These are phyloP conservation scores for Ophiocordyceps camponoti-leonardi DNA, from an alignment of 2,329 filamentous ascomycete genomes.

Conservation along the genomic window DNA sequence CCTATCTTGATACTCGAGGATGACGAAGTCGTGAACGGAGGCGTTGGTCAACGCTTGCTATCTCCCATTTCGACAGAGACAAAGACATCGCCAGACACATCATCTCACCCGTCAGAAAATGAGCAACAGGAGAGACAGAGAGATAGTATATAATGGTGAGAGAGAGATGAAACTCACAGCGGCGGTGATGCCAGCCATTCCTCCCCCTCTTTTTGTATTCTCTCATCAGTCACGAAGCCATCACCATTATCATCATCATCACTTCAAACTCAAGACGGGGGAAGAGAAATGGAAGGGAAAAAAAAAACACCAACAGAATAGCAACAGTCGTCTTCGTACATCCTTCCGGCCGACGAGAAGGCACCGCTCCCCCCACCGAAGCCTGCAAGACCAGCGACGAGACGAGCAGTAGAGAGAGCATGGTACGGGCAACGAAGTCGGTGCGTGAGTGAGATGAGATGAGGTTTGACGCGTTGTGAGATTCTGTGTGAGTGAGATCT, in stretches of 20 bases:
- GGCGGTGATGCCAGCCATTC: constrained; percentile 45
- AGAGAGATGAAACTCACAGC: constrained; percentile 21
- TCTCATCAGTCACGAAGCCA: not conserved
- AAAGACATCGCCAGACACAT: no score
- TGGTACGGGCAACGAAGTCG: no score
- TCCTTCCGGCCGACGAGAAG: not conserved
- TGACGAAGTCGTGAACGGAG: constrained; percentile 45
- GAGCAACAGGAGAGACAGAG: not conserved
- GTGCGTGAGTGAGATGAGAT: no score
- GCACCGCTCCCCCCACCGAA: constrained; percentile 2
- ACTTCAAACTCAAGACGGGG: no score
- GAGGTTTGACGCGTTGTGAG: no score
- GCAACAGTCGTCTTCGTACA: constrained; percentile 15
- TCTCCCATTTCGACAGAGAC: no score
- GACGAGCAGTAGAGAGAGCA: not conserved
- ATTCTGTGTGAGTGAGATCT: no score
- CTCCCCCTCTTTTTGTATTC: constrained; percentile 25
- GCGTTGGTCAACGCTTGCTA: constrained; percentile 40
- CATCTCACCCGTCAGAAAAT: not conserved
- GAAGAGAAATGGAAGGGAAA: no score
- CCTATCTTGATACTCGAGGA: constrained; percentile 43
- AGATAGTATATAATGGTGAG: not conserved
- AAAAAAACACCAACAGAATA: constrained; percentile 7
- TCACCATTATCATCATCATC: no score
- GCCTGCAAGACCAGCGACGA: constrained; percentile 1